Percentiles rank a stretch among this genome's conserved stretches.
Evolutionary conservation across 768 basidiomycete species (phyloP).

Genomic region (Dendrothele bispora): DNA sequence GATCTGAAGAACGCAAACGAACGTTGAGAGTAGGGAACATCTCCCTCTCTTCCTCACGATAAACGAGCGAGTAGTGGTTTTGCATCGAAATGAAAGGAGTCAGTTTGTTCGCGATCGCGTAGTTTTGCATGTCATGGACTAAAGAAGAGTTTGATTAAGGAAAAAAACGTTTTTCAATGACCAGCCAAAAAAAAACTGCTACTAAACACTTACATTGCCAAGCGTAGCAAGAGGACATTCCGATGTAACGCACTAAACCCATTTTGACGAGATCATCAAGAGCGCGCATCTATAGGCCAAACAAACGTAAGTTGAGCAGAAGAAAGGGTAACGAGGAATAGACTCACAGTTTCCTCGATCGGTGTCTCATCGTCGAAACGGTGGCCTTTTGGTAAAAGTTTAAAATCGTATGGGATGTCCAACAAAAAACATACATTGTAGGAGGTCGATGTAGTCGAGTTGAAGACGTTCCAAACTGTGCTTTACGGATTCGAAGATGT

Average conservation of each 20-base stretch:
- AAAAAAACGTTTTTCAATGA: no score
- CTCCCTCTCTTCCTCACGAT: constrained; percentile 66
- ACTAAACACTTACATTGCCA: constrained; percentile 36
- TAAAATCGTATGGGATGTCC: constrained; percentile 17
- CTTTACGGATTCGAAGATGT: constrained; percentile 72
- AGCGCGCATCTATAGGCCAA: constrained; percentile 49
- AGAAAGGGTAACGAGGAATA: no score
- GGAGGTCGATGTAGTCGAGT: constrained; percentile 73
- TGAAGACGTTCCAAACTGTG: constrained; percentile 64
- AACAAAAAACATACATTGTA: constrained; percentile 69
- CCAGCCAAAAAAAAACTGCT: background rate
- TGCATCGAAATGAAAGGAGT: constrained; percentile 72
- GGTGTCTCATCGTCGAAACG: constrained; percentile 28
- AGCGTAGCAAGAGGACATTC: constrained; percentile 21
- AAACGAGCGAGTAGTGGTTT: constrained; percentile 61
- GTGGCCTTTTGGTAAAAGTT: constrained; percentile 18
- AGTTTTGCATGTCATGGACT: constrained; percentile 62
- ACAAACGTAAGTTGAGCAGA: no score
- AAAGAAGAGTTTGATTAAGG: background rate
- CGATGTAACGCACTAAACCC: constrained; percentile 48
- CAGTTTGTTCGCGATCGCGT: constrained; percentile 56
- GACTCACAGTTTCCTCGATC: constrained; percentile 31
- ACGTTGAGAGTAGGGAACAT: constrained; percentile 63
- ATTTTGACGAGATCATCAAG: constrained; percentile 50
- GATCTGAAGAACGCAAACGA: no score